These are phyloP conservation scores for Fusarium domesticum DNA, from an alignment of 2,329 filamentous ascomycete genomes.

Conservation along the genomic window DNA sequence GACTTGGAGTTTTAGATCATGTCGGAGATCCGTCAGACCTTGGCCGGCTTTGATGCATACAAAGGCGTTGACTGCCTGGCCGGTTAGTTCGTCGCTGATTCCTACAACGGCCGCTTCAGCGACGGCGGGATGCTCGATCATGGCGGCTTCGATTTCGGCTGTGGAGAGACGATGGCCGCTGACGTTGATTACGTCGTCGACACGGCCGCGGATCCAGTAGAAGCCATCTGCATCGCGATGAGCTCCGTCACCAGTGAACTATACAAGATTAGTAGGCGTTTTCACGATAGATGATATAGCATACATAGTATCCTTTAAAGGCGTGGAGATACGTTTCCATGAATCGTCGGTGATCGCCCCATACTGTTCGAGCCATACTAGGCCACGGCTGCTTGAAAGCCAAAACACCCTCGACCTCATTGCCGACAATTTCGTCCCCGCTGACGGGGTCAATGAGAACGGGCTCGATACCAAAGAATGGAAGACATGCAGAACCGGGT, in stretches of 20 bases:
- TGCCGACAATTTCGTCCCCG: slow-evolving; percentile 81
- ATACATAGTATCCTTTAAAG: slow-evolving; percentile 91
- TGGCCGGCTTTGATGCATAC: slow-evolving; percentile 66
- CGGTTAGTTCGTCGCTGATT: slow-evolving; percentile 82
- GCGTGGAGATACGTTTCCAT: slow-evolving; percentile 96
- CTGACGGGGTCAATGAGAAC: slow-evolving; percentile 91
- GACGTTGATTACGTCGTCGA: slow-evolving; percentile 95
- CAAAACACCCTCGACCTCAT: slow-evolving; percentile 88
- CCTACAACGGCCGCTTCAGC: slow-evolving; percentile 92
- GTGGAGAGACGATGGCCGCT: slow-evolving; percentile 93
- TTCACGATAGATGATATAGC: slow-evolving; percentile 30
- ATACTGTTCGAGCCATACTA: slow-evolving; percentile 95
- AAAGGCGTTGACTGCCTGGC: slow-evolving; percentile 91
- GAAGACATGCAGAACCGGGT: slow-evolving; percentile 85
- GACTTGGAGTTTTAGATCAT: slow-evolving; percentile 85
- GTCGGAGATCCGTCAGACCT: slow-evolving; percentile 61
- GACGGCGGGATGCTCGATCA: slow-evolving; percentile 81
- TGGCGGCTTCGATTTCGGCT: slow-evolving; percentile 89
- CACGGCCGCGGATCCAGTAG: slow-evolving; percentile 96
- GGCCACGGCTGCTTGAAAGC: slow-evolving; percentile 95
- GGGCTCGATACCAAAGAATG: slow-evolving; percentile 96
- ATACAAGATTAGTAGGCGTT: background rate
- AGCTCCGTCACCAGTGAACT: slow-evolving; percentile 87
- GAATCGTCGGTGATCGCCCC: slow-evolving; percentile 90
- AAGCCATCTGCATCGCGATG: slow-evolving; percentile 91